These are phyloP conservation scores for Pichia manshurica DNA, from an alignment of 805 yeast genomes.

Conservation along the genomic window DNA sequence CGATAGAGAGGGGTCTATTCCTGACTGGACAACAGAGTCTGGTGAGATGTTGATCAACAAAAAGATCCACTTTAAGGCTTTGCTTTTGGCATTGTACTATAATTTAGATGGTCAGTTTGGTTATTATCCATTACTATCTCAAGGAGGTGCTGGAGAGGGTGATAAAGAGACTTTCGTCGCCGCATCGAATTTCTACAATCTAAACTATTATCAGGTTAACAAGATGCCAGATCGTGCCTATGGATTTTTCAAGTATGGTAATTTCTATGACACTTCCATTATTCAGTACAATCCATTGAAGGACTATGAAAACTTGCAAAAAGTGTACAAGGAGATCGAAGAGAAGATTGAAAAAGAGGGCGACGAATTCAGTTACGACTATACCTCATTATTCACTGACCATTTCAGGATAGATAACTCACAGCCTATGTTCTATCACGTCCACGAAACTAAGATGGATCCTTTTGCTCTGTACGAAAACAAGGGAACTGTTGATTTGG, in stretches of 20 bases:
- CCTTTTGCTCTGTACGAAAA: conserved; percentile 32
- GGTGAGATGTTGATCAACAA: conserved; percentile 63
- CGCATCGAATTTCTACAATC: conserved; percentile 46
- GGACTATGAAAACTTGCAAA: conserved; percentile 18
- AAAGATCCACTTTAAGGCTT: conserved; percentile 48
- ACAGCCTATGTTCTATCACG: conserved; percentile 30
- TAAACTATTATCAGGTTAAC: conserved; percentile 46
- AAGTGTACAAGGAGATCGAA: neutral
- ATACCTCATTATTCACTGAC: conserved; percentile 15
- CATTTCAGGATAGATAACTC: conserved; percentile 17
- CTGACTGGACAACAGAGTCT: conserved; percentile 57
- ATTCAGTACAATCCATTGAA: conserved; percentile 28
- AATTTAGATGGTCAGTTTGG: conserved; percentile 58
- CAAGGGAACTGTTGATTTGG: conserved; percentile 12
- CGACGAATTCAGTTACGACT: conserved; percentile 14
- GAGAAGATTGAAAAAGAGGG: conserved; percentile 12
- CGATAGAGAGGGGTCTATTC: conserved; percentile 55
- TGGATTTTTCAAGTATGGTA: conserved; percentile 24
- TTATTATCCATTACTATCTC: conserved; percentile 55
- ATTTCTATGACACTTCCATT: conserved; percentile 21
- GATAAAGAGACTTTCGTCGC: conserved; percentile 72
- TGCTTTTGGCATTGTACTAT: conserved; percentile 59
- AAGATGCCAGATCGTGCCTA: conserved; percentile 27
- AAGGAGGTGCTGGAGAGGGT: conserved; percentile 70
- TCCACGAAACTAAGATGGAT: conserved; percentile 44